A percentile compares a stretch with the other conserved stretches of the same genome.
Evolutionary conservation across 441 rosid genomes (phyloP).

Genomic region (Biscutella auriculata): DNA sequence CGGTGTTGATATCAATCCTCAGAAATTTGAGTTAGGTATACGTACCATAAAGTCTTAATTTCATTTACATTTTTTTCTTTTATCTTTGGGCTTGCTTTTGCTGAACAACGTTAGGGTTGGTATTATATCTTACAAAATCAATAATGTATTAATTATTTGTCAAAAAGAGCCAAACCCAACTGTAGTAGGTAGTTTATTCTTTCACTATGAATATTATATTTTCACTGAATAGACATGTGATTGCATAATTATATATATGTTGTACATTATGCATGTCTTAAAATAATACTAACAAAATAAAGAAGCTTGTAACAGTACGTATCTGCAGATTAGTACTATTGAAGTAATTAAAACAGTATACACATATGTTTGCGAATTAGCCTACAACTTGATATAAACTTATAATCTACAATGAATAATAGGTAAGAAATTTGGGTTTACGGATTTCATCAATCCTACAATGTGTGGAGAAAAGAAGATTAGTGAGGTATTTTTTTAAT

Average conservation of each 20-base stretch:
- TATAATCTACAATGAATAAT: constrained; percentile 5
- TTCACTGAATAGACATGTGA: no score
- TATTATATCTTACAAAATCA: not conserved
- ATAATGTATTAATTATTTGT: no score
- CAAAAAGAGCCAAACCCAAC: not conserved
- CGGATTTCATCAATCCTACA: constrained; percentile 51
- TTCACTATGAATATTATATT: no score
- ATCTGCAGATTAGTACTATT: no score
- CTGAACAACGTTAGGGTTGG: not conserved
- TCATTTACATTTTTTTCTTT: not conserved
- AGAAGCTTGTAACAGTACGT: no score
- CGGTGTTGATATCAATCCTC: constrained; percentile 16
- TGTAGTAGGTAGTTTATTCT: not conserved
- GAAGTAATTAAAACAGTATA: no score
- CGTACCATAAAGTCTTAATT: not conserved
- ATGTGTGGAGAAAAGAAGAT: constrained; percentile 32
- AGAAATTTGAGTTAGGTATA: constrained; percentile 18
- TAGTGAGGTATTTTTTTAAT: constrained; percentile 26
- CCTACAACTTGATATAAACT: no score
- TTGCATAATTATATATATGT: no score
- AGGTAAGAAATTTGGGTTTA: constrained; percentile 48
- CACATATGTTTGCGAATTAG: no score
- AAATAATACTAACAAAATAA: no score
- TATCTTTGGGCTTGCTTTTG: not conserved
- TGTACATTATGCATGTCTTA: no score